Evolutionary conservation across 2,329 filamentous ascomycete genomes (phyloP), one percentile per base, ranked within the genome.

Genomic region (Claviceps arundinis): DNA sequence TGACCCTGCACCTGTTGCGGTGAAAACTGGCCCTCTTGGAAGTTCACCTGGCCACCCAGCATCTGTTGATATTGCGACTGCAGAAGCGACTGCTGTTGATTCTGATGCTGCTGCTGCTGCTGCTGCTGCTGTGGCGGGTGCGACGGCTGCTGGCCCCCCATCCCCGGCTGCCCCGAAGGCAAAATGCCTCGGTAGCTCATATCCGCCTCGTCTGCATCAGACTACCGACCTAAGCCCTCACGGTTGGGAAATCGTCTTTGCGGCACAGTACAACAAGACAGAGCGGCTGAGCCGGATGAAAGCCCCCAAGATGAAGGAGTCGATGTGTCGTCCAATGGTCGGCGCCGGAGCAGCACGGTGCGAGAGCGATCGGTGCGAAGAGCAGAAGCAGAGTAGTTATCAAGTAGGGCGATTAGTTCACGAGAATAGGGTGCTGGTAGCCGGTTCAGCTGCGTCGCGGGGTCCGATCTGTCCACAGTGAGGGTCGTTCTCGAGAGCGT

Each of bases 101-200:
- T 34, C 52, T 63, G 59, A 50, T 61, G 58, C 16, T 46, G 52
- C 49, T 64, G 59, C 38, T 40, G 37, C 14, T 40, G 37, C 37
- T 40, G 24, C 14, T 46, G 26, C 44, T 59, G 58, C 22, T 48
- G 52, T 5, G 50, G 34, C 16, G 47, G 51, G 17, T 52, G 51
- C 48, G 47, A 47, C 52, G 63, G 59, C 51, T 62, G 58, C 17
- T 37, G 47, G 58, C 60, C 61, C 57, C 56, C 57, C 44, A 60
- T 67, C 52, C 60, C 60, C 55, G 50, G 48, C 52, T 59, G 60
- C 56, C 61, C 61, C 52, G 61, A 53, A 54, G 61, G 61, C 61
- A 62, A 56, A 49, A 56, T 53, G 59, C 62, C 62, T 56, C 61
- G 59, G 61, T 65, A 68, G 59, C 62, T 68, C 65, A 72, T 68